Percentiles rank a stretch among this genome's conserved stretches.
phyloP scores from a whole-genome alignment of 352 stramenopile species.

The Phytophthora europaea region DNA sequence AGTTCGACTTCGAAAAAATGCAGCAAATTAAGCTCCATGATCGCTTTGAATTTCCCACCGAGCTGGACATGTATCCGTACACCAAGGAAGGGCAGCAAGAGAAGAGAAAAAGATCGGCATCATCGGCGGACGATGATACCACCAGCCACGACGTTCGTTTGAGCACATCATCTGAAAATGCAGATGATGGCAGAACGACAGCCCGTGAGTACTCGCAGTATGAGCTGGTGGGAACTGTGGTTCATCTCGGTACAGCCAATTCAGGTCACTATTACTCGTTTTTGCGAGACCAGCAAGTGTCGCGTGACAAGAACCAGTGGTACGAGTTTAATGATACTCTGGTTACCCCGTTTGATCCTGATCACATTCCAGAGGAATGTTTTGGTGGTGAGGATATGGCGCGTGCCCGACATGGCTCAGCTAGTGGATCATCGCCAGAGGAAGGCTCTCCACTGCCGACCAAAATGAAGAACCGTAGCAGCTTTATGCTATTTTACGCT shows the following conservation, averaged over 20 bases:
- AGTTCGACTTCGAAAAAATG: constrained; percentile 96
- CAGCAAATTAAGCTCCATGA: constrained; percentile 96
- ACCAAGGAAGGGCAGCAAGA: constrained; percentile 90
- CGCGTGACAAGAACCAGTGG: constrained; percentile 57
- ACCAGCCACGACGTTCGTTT: constrained; percentile 35
- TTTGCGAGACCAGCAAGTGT: constrained; percentile 69
- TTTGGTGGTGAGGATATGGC: constrained; percentile 63
- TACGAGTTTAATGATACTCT: constrained; percentile 92
- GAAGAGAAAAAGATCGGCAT: constrained; percentile 47
- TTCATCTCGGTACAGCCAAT: constrained; percentile 90
- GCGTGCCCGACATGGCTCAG: constrained; percentile 26
- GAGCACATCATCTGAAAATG: constrained; percentile 37
- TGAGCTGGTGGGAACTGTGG: constrained; percentile 87
- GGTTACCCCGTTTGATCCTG: constrained; percentile 79
- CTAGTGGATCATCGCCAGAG: constrained; percentile 26
- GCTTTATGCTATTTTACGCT: constrained; percentile 91
- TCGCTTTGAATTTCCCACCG: constrained; percentile 93
- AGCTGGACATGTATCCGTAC: constrained; percentile 91
- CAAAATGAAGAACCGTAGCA: constrained; percentile 86
- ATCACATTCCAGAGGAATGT: constrained; percentile 80
- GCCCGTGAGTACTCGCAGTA: constrained; percentile 89
- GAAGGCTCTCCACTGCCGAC: constrained; percentile 30
- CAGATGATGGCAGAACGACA: constrained; percentile 38
- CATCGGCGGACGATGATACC: constrained; percentile 28
- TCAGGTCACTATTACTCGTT: constrained; percentile 94